phyloP scores from a whole-genome alignment of 2,329 filamentous ascomycete species.

The Phyllosticta citrichinensis region DNA sequence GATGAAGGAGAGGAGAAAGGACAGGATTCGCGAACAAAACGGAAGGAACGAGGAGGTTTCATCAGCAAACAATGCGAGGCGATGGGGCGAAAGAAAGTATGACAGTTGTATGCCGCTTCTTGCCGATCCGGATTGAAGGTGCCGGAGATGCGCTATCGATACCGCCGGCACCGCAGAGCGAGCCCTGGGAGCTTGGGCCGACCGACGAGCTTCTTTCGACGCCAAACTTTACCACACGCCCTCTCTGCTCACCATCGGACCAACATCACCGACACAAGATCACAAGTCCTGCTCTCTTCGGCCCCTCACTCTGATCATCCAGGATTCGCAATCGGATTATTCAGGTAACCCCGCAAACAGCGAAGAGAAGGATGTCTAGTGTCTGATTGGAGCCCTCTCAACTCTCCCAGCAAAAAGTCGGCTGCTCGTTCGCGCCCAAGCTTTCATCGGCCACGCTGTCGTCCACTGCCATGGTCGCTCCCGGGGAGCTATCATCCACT shows the following conservation, averaged over 20 bases:
- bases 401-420: neutral
- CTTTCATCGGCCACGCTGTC: too few relatives aligned
- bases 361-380: neutral
- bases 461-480: too few relatives aligned
- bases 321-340: neutral
- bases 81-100: neutral
- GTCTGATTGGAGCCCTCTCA: neutral
- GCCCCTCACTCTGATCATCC: neutral
- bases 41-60: neutral
- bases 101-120: neutral
- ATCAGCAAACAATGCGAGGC: neutral
- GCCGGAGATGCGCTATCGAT: neutral
- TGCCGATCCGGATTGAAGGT: neutral
- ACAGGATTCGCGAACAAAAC: neutral
- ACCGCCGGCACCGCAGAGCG: neutral
- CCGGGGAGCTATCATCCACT: too few relatives aligned
- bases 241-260: neutral
- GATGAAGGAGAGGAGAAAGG: neutral
- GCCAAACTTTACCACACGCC: neutral
- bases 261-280: neutral
- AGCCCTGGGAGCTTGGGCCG: neutral
- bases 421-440: too few relatives aligned
- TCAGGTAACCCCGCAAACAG: neutral
- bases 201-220: neutral
- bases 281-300: neutral